phyloP scores from a whole-genome alignment of 164 flowering plant genomes.

The Magnolia sinica region DNA sequence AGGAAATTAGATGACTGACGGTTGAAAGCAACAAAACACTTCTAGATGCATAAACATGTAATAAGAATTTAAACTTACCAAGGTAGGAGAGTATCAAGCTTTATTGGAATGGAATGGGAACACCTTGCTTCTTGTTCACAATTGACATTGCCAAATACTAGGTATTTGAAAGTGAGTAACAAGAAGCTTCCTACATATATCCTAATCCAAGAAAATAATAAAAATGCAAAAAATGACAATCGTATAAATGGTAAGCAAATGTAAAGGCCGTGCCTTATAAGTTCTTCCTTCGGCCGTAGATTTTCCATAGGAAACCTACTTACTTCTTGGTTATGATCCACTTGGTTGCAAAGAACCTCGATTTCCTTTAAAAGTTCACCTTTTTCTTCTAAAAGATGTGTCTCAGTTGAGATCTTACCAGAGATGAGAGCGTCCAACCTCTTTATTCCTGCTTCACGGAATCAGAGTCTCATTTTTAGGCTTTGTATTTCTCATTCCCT shows the following conservation, averaged over 20 bases:
- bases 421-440: slow-evolving; percentile 83
- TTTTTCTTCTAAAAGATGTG: slow-evolving; percentile 75
- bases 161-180: slow-evolving; percentile 7
- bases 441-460: slow-evolving; percentile 89
- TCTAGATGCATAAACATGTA: too few relatives aligned
- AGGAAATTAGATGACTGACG: too few relatives aligned
- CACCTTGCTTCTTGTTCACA: slow-evolving; percentile 87
- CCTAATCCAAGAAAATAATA: neutral
- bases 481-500: slow-evolving; percentile 87
- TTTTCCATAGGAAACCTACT: slow-evolving; percentile 98
- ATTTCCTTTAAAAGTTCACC: slow-evolving; percentile 80
- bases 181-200: neutral
- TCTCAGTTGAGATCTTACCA: slow-evolving; percentile 82
- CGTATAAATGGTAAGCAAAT: neutral
- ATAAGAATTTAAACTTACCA: too few relatives aligned
- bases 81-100: neutral
- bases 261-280: slow-evolving; percentile 55
- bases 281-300: slow-evolving; percentile 82
- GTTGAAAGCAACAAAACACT: too few relatives aligned
- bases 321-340: slow-evolving; percentile 80
- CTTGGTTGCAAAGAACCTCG: slow-evolving; percentile 71
- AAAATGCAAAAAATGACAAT: neutral
- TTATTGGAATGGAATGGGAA: slow-evolving; percentile 74
- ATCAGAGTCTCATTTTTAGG: slow-evolving; percentile 84
- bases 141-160: slow-evolving; percentile 84